A percentile compares a stretch with the other conserved stretches of the same genome.
phyloP scores from a whole-genome alignment of 2,329 filamentous ascomycete species.

The Fusarium algeriense region DNA sequence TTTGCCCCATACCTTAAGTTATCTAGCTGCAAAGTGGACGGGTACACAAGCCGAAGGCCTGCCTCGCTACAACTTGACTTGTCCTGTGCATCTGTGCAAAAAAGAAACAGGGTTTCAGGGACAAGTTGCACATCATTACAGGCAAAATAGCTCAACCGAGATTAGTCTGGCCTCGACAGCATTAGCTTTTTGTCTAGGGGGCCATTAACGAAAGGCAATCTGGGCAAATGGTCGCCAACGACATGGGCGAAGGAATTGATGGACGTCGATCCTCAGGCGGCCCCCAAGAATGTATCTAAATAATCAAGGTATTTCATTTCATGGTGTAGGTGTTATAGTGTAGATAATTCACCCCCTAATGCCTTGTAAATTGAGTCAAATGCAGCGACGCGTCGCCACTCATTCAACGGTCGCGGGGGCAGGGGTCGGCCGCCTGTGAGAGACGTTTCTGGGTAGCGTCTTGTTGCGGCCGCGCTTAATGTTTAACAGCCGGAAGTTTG shows the following conservation, averaged over 20 bases:
- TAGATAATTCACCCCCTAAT: constrained; percentile 4
- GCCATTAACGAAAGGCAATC: neutral
- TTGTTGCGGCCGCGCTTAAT: constrained; percentile 27
- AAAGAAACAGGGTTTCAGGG: constrained; percentile 11
- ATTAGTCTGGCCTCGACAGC: neutral
- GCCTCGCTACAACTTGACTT: constrained; percentile 2
- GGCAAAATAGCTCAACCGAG: constrained; percentile 24
- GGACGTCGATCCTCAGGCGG: constrained; percentile 21
- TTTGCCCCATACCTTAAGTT: constrained; percentile 18
- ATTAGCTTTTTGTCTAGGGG: neutral
- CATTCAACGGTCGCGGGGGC: constrained; percentile 27
- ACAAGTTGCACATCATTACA: constrained; percentile 19
- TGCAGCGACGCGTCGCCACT: constrained; percentile 36
- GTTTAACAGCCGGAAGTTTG: constrained; percentile 29
- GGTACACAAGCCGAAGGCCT: constrained; percentile 34
- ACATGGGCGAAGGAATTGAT: constrained; percentile 11
- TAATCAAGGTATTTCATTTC: constrained; percentile 9
- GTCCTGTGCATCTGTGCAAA: constrained; percentile 13
- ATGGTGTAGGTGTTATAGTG: neutral
- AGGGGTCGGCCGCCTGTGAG: constrained; percentile 38
- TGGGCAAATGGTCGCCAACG: neutral
- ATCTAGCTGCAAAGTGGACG: neutral
- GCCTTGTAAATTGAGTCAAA: constrained; percentile 17
- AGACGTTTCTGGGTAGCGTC: constrained; percentile 13
- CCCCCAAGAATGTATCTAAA: constrained; percentile 18